Percentiles rank a stretch among this genome's conserved stretches.
These are phyloP conservation scores for Pichia gijzeniarum DNA, from an alignment of 805 yeast genomes.

Conservation along the genomic window DNA sequence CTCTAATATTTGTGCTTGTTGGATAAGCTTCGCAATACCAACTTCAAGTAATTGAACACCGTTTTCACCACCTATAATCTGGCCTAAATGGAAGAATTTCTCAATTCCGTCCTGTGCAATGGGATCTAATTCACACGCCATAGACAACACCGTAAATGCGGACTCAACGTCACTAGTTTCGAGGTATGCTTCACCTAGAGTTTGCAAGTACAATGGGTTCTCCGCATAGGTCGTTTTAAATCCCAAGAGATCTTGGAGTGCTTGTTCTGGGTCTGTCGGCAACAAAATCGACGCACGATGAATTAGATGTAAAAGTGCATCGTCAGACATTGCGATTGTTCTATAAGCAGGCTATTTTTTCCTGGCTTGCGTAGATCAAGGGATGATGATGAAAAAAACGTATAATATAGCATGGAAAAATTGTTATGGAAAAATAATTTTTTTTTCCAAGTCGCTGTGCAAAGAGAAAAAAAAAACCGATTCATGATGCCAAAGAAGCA, in stretches of 20 bases:
- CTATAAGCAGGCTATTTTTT: background rate
- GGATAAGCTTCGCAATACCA: slow-evolving; percentile 52
- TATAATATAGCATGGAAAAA: too few relatives aligned
- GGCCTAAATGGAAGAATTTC: slow-evolving; percentile 87
- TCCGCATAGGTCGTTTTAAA: slow-evolving; percentile 32
- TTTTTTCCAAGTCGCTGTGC: slow-evolving; percentile 3
- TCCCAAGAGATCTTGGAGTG: slow-evolving; percentile 43
- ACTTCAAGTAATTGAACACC: slow-evolving; percentile 58
- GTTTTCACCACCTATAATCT: slow-evolving; percentile 74
- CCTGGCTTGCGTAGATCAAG: background rate
- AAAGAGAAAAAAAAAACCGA: background rate
- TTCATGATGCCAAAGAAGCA: slow-evolving; percentile 5
- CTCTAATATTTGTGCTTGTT: slow-evolving; percentile 24
- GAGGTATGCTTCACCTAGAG: slow-evolving; percentile 69
- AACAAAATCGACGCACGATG: slow-evolving; percentile 37
- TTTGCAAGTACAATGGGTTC: slow-evolving; percentile 42
- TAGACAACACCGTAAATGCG: slow-evolving; percentile 58
- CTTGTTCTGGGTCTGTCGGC: slow-evolving; percentile 43
- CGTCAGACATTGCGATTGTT: slow-evolving; percentile 2
- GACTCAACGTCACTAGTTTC: slow-evolving; percentile 76
- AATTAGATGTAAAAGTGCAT: slow-evolving; percentile 17
- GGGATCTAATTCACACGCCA: slow-evolving; percentile 65
- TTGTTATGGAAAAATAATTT: background rate
- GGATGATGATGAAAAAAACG: too few relatives aligned
- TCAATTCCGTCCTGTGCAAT: slow-evolving; percentile 62